phyloP scores from a whole-genome alignment of 129 eudicot species.

The Kitagawia praeruptora region DNA sequence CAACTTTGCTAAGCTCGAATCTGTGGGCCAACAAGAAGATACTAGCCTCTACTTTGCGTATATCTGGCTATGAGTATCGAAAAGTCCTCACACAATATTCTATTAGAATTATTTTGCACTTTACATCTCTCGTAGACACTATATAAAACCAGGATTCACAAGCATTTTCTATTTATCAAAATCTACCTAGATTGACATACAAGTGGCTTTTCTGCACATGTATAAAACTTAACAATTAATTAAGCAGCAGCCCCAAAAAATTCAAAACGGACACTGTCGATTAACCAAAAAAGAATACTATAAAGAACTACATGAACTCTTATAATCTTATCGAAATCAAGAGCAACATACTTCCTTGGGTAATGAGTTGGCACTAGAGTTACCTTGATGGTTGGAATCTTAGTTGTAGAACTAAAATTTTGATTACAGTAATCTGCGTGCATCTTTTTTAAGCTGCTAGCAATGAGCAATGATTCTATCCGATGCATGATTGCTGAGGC shows the following conservation, averaged over 20 bases:
- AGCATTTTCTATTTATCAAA: background rate
- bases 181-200: background rate
- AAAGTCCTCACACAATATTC: background rate
- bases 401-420: conserved; percentile 21
- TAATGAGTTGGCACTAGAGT: background rate
- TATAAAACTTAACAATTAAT: no score
- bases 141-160: background rate
- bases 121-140: background rate
- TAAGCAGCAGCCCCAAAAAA: background rate
- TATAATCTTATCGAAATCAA: conserved; percentile 19
- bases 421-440: conserved; percentile 31
- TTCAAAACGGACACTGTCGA: no score
- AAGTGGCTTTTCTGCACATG: background rate
- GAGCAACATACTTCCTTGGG: background rate
- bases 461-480: conserved; percentile 61
- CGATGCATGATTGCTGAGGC: conserved; percentile 79
- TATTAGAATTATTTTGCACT: background rate
- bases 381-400: conserved; percentile 57
- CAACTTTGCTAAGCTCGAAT: background rate
- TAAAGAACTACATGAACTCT: conserved; percentile 44
- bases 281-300: conserved; percentile 19
- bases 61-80: background rate
- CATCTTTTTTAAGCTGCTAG: conserved; percentile 51
- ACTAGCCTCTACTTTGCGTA: background rate
- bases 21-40: background rate